Conservation (phyloP, 192 early-diverging fungal genomes). For the Phycomyces nitens region DNA sequence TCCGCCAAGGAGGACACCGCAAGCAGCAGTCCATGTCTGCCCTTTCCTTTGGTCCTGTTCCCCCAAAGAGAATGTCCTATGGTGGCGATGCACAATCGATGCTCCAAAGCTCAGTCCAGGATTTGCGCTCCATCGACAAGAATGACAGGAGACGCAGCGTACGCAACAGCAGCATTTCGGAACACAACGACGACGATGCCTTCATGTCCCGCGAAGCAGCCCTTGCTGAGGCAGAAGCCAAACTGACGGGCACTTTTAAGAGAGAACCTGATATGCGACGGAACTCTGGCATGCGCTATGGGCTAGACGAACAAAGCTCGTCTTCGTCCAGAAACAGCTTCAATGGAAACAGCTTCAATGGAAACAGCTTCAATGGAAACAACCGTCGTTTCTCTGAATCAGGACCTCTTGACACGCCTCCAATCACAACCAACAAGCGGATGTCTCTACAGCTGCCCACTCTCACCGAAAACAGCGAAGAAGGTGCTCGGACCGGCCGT, state of each 20-base stretch:
- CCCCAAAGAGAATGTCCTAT: neutral
- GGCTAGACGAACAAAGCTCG: no score
- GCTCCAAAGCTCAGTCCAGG: slow-evolving; percentile 18
- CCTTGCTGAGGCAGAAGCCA: slow-evolving; percentile 39
- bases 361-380: slow-evolving; percentile 3
- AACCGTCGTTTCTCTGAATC: slow-evolving; percentile 18
- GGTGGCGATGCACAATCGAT: slow-evolving; percentile 14
- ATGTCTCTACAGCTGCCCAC: slow-evolving; percentile 30
- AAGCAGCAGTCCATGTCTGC: slow-evolving; percentile 27
- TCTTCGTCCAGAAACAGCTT: no score
- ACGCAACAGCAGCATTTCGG: neutral
- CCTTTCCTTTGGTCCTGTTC: slow-evolving; percentile 2
- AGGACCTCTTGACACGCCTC: neutral
- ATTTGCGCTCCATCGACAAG: slow-evolving; percentile 17
- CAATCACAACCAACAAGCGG: slow-evolving; percentile 4
- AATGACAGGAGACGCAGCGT: neutral
- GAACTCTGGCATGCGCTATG: no score
- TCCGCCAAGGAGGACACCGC: slow-evolving; percentile 21
- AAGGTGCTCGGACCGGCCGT: neutral
- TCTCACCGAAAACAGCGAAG: slow-evolving; percentile 16
- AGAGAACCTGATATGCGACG: neutral
- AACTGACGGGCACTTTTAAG: slow-evolving; percentile 37
- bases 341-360: neutral
- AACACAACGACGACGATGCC: slow-evolving; percentile 16
- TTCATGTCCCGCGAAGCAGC: slow-evolving; percentile 28